Conservation (phyloP, 352 stramenopile genomes). For the Elongisporangium anandrum region DNA sequence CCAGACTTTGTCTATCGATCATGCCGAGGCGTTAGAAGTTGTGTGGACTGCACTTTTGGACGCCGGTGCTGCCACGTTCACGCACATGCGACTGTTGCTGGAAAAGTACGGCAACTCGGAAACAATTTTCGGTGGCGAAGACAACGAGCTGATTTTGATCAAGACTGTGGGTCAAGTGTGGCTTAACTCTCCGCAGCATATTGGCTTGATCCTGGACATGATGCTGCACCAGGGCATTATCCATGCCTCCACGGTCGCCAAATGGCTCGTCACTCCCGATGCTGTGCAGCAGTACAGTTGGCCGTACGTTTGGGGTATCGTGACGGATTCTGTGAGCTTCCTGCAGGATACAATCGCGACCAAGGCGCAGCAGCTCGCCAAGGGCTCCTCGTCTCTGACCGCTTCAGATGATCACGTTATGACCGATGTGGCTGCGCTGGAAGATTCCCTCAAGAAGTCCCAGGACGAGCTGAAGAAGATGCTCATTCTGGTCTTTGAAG, state of each 20-base stretch:
- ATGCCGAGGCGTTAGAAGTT: slow-evolving; percentile 53
- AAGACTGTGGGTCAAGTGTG: slow-evolving; percentile 70
- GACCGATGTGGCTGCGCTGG: slow-evolving; percentile 33
- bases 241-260: slow-evolving; percentile 59
- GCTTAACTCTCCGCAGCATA: slow-evolving; percentile 83
- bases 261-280: slow-evolving; percentile 78
- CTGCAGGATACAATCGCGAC: slow-evolving; percentile 32
- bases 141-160: slow-evolving; percentile 54
- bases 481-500: slow-evolving; percentile 52
- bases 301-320: slow-evolving; percentile 84
- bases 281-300: slow-evolving; percentile 86
- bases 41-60: slow-evolving; percentile 76
- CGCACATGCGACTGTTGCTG: slow-evolving; percentile 71
- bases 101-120: slow-evolving; percentile 70
- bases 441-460: slow-evolving; percentile 30
- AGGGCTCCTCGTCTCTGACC: background rate
- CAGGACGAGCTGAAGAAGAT: slow-evolving; percentile 50
- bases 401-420: slow-evolving; percentile 44
- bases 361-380: slow-evolving; percentile 31
- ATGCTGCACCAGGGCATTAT: slow-evolving; percentile 75
- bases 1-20: slow-evolving; percentile 31
- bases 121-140: slow-evolving; percentile 39
- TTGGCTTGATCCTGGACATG: slow-evolving; percentile 73
- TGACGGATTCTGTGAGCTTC: slow-evolving; percentile 65
- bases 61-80: slow-evolving; percentile 75